phyloP scores from a whole-genome alignment of 225 moss, liverwort and hornwort species.

The Lunularia cruciata region DNA sequence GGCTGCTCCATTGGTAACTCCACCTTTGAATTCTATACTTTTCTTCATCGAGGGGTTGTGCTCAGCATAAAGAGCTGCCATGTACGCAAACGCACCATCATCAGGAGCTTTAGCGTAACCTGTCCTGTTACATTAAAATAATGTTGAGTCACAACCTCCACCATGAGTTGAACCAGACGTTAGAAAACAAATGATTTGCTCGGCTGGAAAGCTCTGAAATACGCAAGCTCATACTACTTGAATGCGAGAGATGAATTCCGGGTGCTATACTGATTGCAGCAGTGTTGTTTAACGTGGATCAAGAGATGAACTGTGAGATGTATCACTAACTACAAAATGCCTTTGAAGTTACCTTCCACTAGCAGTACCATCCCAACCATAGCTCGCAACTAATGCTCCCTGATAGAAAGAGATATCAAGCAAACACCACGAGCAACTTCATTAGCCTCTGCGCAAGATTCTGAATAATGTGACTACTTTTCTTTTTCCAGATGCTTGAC shows the following conservation, averaged over 20 bases:
- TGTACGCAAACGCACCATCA: slow-evolving; percentile 66
- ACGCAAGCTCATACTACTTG: no score
- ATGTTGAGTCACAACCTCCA: background rate
- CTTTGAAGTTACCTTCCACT: slow-evolving; percentile 56
- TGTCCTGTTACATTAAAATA: slow-evolving; percentile 48
- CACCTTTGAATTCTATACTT: slow-evolving; percentile 67
- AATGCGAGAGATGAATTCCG: no score
- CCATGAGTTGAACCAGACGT: background rate
- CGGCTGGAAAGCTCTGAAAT: background rate
- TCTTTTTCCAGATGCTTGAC: no score
- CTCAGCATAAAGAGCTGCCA: slow-evolving; percentile 72
- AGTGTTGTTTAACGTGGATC: no score
- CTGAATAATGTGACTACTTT: no score
- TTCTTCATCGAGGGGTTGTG: slow-evolving; percentile 66
- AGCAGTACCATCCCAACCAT: slow-evolving; percentile 82
- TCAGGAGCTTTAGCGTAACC: slow-evolving; percentile 75
- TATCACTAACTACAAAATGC: no score
- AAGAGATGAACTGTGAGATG: no score
- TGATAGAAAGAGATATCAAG: slow-evolving; percentile 17
- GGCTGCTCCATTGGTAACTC: slow-evolving; percentile 87
- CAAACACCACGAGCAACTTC: slow-evolving; percentile 4
- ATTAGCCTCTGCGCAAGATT: background rate
- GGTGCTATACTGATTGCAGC: no score
- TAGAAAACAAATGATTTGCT: background rate
- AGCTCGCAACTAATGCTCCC: slow-evolving; percentile 92